These are phyloP conservation scores for Monilinia aucupariae DNA, from an alignment of 2,329 filamentous ascomycete species.

Conservation along the genomic window DNA sequence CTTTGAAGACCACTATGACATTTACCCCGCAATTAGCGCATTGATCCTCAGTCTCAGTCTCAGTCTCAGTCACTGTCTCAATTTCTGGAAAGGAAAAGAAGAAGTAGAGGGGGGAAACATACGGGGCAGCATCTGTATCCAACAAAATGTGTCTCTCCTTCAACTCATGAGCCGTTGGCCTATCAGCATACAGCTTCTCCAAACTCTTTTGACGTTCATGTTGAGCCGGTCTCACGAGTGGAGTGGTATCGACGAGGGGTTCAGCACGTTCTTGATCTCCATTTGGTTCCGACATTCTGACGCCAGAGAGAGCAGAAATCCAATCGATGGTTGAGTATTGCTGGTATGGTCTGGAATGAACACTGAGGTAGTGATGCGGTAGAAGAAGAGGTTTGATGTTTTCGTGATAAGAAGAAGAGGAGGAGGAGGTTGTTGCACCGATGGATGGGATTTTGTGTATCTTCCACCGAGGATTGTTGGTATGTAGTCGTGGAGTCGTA, in stretches of 20 bases:
- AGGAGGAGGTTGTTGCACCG: too few relatives aligned
- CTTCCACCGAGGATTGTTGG: too few relatives aligned
- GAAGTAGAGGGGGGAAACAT: conserved; percentile 31
- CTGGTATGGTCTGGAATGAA: too few relatives aligned
- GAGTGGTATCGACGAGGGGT: conserved; percentile 39
- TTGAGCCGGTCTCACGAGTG: conserved; percentile 47
- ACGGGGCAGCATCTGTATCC: conserved; percentile 63
- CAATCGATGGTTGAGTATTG: too few relatives aligned
- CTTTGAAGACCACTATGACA: conserved; percentile 53
- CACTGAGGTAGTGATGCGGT: too few relatives aligned
- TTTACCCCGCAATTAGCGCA: conserved; percentile 27
- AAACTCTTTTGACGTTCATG: conserved; percentile 60
- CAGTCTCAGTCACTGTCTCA: not conserved
- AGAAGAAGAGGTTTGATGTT: too few relatives aligned
- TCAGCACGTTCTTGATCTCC: conserved; percentile 10
- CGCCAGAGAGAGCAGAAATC: not conserved
- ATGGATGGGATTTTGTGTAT: too few relatives aligned
- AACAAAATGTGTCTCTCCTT: conserved; percentile 65
- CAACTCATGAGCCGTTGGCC: conserved; percentile 60
- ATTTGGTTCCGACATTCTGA: conserved; percentile 22
- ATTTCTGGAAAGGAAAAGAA: not conserved
- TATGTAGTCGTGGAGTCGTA: too few relatives aligned
- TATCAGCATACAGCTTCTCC: conserved; percentile 65
- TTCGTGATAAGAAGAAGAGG: too few relatives aligned
- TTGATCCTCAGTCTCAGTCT: not conserved